phyloP scores from a whole-genome alignment of 352 stramenopile genomes.

The Globisporangium middletonii region DNA sequence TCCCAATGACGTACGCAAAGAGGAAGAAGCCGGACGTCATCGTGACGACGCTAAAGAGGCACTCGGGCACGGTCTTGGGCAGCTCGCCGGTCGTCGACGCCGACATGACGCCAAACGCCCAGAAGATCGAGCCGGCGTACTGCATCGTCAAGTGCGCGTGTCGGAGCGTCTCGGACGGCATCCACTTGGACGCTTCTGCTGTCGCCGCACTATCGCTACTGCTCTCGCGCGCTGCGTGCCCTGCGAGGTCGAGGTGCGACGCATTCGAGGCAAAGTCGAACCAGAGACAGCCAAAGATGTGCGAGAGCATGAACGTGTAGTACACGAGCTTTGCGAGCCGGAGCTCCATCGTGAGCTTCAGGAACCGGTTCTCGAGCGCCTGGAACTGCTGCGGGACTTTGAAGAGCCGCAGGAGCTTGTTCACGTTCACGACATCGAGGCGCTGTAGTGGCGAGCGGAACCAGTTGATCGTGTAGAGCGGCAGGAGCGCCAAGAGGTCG shows the following conservation, averaged over 20 bases:
- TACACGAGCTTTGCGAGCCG: conserved; percentile 42
- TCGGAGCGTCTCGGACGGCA: conserved; percentile 20
- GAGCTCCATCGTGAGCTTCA: conserved; percentile 36
- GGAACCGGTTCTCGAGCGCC: conserved; percentile 31
- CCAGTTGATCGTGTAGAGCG: conserved; percentile 35
- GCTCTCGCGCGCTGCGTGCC: neutral
- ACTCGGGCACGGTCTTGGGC: conserved; percentile 22
- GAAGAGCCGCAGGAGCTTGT: conserved; percentile 37
- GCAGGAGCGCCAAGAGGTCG: conserved; percentile 29
- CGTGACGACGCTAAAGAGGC: conserved; percentile 28
- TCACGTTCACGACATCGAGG: conserved; percentile 37
- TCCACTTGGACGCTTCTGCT: conserved; percentile 25
- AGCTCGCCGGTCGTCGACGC: conserved; percentile 26
- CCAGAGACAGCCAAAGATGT: conserved; percentile 44
- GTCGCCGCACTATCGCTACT: too few species aligned
- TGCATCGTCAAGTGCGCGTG: conserved; percentile 13
- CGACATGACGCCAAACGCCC: conserved; percentile 35
- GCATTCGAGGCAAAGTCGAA: conserved; percentile 39
- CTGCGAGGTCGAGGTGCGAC: conserved; percentile 12
- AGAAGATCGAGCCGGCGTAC: conserved; percentile 30
- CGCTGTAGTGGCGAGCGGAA: conserved; percentile 4
- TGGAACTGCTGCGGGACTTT: conserved; percentile 32
- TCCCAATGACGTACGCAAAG: conserved; percentile 36
- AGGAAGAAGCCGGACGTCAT: conserved; percentile 36
- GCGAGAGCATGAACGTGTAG: conserved; percentile 38